Conservation (phyloP, 805 yeast species). For the Yarrowia osloensis region DNA sequence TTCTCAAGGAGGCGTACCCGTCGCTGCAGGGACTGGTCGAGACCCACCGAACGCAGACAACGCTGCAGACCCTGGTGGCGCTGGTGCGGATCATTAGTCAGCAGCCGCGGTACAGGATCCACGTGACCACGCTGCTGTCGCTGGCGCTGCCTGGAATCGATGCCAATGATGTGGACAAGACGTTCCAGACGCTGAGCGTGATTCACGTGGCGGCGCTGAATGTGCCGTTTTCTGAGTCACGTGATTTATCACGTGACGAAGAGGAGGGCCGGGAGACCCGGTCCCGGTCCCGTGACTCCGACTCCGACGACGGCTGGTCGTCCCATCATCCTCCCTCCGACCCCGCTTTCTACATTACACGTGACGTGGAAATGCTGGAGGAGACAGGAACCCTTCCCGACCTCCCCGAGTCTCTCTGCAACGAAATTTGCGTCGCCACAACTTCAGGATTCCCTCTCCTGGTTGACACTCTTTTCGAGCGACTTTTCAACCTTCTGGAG, state of each 20-base stretch:
- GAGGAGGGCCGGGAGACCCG: conserved; percentile 45
- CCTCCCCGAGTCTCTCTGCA: conserved; percentile 36
- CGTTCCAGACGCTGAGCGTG: conserved; percentile 65
- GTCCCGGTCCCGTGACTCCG: conserved; percentile 35
- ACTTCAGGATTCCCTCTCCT: conserved; percentile 68
- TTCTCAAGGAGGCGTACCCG: conserved; percentile 62
- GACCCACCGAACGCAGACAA: conserved; percentile 75
- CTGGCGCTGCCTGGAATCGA: conserved; percentile 81
- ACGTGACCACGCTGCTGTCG: conserved; percentile 70
- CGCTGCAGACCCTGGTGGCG: conserved; percentile 66
- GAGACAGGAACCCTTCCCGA: conserved; percentile 30
- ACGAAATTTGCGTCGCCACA: conserved; percentile 67
- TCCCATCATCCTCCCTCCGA: not conserved
- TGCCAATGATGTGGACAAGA: conserved; percentile 77
- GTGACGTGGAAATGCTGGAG: conserved; percentile 61
- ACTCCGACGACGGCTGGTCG: not conserved
- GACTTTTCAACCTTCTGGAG: conserved; percentile 66
- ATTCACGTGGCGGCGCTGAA: conserved; percentile 70
- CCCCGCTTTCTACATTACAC: conserved; percentile 52
- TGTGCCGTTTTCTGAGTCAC: conserved; percentile 64
- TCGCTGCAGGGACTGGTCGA: conserved; percentile 48
- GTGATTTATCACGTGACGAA: conserved; percentile 36
- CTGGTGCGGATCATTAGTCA: conserved; percentile 66
- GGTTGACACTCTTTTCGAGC: conserved; percentile 56
- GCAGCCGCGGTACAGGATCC: conserved; percentile 68